phyloP scores from a whole-genome alignment of 2,329 filamentous ascomycete species.

The Boeremia exigua region DNA sequence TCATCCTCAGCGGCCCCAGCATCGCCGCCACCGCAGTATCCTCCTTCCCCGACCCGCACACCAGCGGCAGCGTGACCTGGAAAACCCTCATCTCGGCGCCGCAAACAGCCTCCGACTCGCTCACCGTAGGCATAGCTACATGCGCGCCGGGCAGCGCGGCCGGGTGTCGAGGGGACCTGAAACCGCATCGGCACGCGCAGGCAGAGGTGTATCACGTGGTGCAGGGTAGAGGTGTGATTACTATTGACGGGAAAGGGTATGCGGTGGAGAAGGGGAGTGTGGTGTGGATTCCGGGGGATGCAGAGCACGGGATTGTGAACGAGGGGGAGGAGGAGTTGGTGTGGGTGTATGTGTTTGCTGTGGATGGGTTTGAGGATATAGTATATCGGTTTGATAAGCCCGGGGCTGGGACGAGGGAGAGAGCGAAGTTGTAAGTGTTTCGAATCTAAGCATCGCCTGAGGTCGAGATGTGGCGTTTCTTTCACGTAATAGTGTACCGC shows the following conservation, averaged over 20 bases:
- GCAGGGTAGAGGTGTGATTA: conserved; percentile 46
- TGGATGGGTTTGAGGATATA: conserved; percentile 47
- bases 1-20: not conserved
- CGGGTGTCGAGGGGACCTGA: conserved; percentile 39
- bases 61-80: conserved; percentile 45
- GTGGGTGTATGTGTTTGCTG: conserved; percentile 53
- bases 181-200: conserved; percentile 50
- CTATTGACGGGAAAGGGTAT: conserved; percentile 46
- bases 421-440: conserved; percentile 10
- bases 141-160: conserved; percentile 30
- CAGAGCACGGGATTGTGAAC: conserved; percentile 50
- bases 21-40: not conserved
- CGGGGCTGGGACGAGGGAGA: conserved; percentile 2
- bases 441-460: too few relatives aligned
- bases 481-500: too few relatives aligned
- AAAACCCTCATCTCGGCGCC: conserved; percentile 50
- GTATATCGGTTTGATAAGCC: conserved; percentile 45
- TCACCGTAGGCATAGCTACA: conserved; percentile 49
- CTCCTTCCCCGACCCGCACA: conserved; percentile 14
- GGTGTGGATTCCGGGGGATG: conserved; percentile 53
- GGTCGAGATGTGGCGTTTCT: too few relatives aligned
- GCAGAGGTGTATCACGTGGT: conserved; percentile 54
- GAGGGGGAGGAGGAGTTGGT: conserved; percentile 34
- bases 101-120: conserved; percentile 41
- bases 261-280: conserved; percentile 43